Percentiles rank a stretch among this genome's conserved stretches.
These are phyloP conservation scores for Ceriops tagal DNA, from an alignment of 345 rosid species.

Conservation along the genomic window DNA sequence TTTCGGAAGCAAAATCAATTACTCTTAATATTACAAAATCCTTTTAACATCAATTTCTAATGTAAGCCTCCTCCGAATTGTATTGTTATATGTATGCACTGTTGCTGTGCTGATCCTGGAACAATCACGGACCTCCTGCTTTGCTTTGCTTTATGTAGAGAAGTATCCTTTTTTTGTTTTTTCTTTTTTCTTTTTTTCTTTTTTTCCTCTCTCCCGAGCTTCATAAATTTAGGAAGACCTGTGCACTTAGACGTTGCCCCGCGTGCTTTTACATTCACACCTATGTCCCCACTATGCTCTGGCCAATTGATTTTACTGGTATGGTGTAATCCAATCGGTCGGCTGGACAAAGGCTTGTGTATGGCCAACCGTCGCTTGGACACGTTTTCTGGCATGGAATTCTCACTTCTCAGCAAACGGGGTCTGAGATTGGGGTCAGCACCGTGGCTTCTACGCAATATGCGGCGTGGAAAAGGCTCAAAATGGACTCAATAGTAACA, in stretches of 20 bases:
- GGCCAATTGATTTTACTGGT: too few relatives aligned
- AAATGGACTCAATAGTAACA: neutral
- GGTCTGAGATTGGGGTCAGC: neutral
- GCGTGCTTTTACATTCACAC: too few relatives aligned
- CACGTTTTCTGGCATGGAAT: neutral
- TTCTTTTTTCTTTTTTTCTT: neutral
- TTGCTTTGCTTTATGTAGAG: constrained; percentile 29
- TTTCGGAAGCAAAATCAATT: constrained; percentile 8
- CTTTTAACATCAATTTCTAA: too few relatives aligned
- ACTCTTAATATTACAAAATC: too few relatives aligned
- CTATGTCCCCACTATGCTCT: too few relatives aligned
- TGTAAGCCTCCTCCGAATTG: too few relatives aligned
- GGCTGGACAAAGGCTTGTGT: too few relatives aligned
- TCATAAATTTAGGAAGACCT: neutral
- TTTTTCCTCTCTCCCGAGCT: neutral
- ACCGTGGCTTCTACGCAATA: constrained; percentile 16
- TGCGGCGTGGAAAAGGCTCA: constrained; percentile 10
- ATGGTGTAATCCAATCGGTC: too few relatives aligned
- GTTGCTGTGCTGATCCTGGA: constrained; percentile 12
- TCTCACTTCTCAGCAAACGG: neutral
- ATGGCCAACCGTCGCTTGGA: neutral
- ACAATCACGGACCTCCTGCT: constrained; percentile 38
- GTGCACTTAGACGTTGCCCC: too few relatives aligned
- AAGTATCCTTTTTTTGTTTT: constrained; percentile 6
- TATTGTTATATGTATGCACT: constrained; percentile 4